A percentile compares a stretch with the other conserved stretches of the same genome.
Conservation (phyloP, 257 asterid species). For the Scutellaria galericulata region DNA sequence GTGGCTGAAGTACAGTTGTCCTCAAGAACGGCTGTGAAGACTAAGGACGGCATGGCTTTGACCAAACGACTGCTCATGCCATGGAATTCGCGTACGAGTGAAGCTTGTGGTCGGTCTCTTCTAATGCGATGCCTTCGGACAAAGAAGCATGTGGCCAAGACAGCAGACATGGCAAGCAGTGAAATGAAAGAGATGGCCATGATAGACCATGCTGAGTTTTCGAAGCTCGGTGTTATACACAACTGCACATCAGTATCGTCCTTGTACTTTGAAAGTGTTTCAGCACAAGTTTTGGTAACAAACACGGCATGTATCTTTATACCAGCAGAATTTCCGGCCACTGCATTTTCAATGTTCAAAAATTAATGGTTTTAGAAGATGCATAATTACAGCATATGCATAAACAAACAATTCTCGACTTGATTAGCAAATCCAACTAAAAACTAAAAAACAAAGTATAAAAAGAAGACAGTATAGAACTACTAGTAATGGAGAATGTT, state of each 20-base stretch:
- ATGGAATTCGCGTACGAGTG: constrained; percentile 69
- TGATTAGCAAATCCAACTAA: neutral
- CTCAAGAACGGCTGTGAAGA: constrained; percentile 78
- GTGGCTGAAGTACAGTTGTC: constrained; percentile 80
- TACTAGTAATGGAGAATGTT: too few relatives aligned
- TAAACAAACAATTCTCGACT: neutral
- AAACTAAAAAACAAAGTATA: too few relatives aligned
- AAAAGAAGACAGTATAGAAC: too few relatives aligned
- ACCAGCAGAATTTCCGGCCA: constrained; percentile 80
- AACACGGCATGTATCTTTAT: constrained; percentile 70
- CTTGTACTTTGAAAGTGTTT: constrained; percentile 51
- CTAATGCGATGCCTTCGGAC: constrained; percentile 75
- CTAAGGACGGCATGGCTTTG: constrained; percentile 82
- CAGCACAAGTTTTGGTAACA: constrained; percentile 66
- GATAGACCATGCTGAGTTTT: constrained; percentile 79
- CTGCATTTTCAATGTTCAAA: constrained; percentile 51
- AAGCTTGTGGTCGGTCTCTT: constrained; percentile 60
- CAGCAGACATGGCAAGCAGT: constrained; percentile 83
- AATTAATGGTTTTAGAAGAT: constrained; percentile 7
- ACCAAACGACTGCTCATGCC: constrained; percentile 89
- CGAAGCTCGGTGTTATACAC: constrained; percentile 72
- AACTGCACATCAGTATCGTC: constrained; percentile 44
- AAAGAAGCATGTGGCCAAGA: constrained; percentile 84
- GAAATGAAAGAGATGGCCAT: constrained; percentile 87
- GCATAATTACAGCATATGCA: neutral